Evolutionary conservation across 768 basidiomycete species (phyloP).

Genomic region (Boletellus ananiceps): DNA sequence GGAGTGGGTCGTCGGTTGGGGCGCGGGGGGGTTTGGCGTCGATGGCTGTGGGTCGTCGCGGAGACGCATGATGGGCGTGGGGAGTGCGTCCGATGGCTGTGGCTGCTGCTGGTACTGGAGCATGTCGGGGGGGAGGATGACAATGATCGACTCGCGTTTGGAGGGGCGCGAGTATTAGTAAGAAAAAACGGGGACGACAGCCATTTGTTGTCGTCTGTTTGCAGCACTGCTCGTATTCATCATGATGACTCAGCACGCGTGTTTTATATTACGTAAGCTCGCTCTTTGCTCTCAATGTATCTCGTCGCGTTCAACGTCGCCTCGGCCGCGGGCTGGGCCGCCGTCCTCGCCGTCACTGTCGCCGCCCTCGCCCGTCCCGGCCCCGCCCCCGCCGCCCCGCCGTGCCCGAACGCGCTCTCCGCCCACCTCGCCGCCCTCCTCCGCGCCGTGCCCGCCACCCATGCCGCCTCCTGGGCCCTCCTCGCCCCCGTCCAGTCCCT

Average conservation of each 20-base stretch:
- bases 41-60: conserved; percentile 47
- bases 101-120: conserved; percentile 27
- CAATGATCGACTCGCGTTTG: conserved; percentile 30
- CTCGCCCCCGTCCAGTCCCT: conserved; percentile 76
- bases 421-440: conserved; percentile 28
- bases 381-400: conserved; percentile 25
- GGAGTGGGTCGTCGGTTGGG: conserved; percentile 13
- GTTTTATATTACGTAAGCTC: conserved; percentile 10
- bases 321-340: conserved; percentile 71
- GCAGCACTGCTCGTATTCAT: background rate
- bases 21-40: conserved; percentile 9
- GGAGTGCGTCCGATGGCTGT: conserved; percentile 12
- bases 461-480: conserved; percentile 45
- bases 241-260: conserved; percentile 7
- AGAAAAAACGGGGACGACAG: conserved; percentile 26
- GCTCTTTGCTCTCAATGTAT: conserved; percentile 38
- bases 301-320: conserved; percentile 74
- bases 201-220: conserved; percentile 24
- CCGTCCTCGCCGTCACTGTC: conserved; percentile 57
- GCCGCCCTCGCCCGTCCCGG: conserved; percentile 34
- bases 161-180: conserved; percentile 36
- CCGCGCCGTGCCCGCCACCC: conserved; percentile 41
- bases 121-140: conserved; percentile 22
- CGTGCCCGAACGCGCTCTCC: conserved; percentile 33
- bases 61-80: conserved; percentile 47